Conservation (phyloP, 2,329 filamentous ascomycete species). For the Keithomyces neogunnii region DNA sequence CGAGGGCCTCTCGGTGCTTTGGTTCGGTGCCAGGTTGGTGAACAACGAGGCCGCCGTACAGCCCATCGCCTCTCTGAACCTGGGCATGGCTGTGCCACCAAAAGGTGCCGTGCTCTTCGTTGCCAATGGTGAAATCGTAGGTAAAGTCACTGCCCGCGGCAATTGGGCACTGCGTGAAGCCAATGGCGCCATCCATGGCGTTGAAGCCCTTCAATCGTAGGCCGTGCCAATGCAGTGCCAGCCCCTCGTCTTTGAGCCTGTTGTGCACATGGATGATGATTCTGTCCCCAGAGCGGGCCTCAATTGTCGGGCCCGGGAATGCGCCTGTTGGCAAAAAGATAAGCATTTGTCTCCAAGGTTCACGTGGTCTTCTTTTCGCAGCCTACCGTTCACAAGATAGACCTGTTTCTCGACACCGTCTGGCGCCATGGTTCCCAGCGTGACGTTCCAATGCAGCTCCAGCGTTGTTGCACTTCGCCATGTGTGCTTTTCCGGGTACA, state of each 20-base stretch:
- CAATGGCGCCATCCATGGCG: slow-evolving; percentile 54
- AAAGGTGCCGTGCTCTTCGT: slow-evolving; percentile 44
- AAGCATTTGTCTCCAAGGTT: too few species aligned
- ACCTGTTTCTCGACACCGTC: slow-evolving; percentile 17
- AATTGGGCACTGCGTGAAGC: slow-evolving; percentile 40
- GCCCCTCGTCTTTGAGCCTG: slow-evolving; percentile 48
- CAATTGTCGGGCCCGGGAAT: slow-evolving; percentile 63
- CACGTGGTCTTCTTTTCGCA: too few species aligned
- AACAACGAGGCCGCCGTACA: slow-evolving; percentile 51
- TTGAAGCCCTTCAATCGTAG: slow-evolving; percentile 66
- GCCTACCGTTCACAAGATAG: slow-evolving; percentile 16
- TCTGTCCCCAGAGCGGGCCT: slow-evolving; percentile 61
- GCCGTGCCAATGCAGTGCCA: slow-evolving; percentile 65
- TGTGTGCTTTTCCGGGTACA: slow-evolving; percentile 10
- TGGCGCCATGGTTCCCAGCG: slow-evolving; percentile 9
- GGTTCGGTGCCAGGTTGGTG: slow-evolving; percentile 34
- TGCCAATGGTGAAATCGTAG: slow-evolving; percentile 48
- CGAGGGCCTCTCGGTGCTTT: slow-evolving; percentile 34
- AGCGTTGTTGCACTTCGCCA: slow-evolving; percentile 9
- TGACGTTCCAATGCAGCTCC: slow-evolving; percentile 14
- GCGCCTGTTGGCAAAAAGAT: slow-evolving; percentile 21
- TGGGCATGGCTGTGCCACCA: slow-evolving; percentile 55
- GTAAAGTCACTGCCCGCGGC: slow-evolving; percentile 42
- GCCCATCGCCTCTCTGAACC: slow-evolving; percentile 40
- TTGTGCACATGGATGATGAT: slow-evolving; percentile 63